These are phyloP conservation scores for Oryza punctata DNA, from an alignment of 176 grass and related monocot genomes.

Conservation along the genomic window DNA sequence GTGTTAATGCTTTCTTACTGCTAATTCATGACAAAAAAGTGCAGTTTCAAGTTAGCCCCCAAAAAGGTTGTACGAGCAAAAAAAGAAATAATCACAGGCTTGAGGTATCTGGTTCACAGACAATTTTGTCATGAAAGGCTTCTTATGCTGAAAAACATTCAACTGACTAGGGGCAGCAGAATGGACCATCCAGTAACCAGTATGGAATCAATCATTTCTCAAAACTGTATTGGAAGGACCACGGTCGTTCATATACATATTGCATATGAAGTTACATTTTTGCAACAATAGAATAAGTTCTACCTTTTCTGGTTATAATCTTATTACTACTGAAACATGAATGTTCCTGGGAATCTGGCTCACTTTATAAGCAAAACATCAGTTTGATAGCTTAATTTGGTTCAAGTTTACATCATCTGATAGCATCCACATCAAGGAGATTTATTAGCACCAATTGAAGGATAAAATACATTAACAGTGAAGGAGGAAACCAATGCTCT, in stretches of 20 bases:
- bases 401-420: conserved; percentile 2
- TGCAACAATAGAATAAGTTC: neutral
- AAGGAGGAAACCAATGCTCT: neutral
- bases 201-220: neutral
- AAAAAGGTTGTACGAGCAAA: neutral
- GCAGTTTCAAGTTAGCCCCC: neutral
- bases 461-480: neutral
- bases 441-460: neutral
- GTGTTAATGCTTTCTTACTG: conserved; percentile 27
- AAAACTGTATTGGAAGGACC: neutral
- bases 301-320: neutral
- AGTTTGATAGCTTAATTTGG: conserved; percentile 7
- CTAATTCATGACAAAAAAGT: neutral
- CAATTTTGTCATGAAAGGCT: neutral
- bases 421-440: neutral
- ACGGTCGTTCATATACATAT: neutral
- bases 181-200: neutral
- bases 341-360: neutral
- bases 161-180: neutral
- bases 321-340: neutral
- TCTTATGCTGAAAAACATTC: neutral
- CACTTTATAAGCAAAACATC: neutral
- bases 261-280: neutral
- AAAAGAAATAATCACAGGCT: neutral
- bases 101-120: neutral